These are phyloP conservation scores for Colletotrichum liriopes DNA, from an alignment of 2,329 filamentous ascomycete species.

Conservation along the genomic window DNA sequence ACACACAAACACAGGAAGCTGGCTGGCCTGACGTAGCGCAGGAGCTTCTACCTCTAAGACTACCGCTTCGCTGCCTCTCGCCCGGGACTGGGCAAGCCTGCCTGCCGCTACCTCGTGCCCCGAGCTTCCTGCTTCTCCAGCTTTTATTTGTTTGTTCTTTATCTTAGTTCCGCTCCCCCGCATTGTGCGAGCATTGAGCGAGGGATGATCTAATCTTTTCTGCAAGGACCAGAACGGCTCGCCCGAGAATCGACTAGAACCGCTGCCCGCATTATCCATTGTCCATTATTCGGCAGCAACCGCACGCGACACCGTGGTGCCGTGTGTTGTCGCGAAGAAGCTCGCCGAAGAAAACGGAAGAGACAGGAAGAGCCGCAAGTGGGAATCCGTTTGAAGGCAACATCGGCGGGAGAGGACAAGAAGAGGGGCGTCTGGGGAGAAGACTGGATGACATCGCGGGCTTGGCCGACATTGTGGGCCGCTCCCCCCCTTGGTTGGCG, in stretches of 20 bases:
- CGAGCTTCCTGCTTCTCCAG: slow-evolving; percentile 20
- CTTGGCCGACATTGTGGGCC: slow-evolving; percentile 16
- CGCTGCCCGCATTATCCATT: neutral
- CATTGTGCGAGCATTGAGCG: slow-evolving; percentile 25
- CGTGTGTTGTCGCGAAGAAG: slow-evolving; percentile 8
- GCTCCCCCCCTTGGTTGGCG: slow-evolving; percentile 28
- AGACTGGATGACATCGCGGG: slow-evolving; percentile 21
- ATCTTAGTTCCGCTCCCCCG: slow-evolving; percentile 26
- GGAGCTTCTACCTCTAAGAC: neutral
- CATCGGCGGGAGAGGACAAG: neutral
- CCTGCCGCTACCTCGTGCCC: neutral
- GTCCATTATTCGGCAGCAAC: neutral
- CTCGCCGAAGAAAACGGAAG: slow-evolving; percentile 15
- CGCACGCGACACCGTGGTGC: neutral
- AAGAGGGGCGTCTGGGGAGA: slow-evolving; percentile 33
- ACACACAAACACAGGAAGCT: neutral
- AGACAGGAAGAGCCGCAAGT: slow-evolving; percentile 10
- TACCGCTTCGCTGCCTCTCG: neutral
- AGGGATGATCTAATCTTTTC: slow-evolving; percentile 24
- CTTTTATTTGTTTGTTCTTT: neutral
- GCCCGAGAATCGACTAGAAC: neutral
- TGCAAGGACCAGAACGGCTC: neutral
- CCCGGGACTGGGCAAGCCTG: neutral
- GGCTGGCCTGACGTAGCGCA: neutral
- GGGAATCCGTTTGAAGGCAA: neutral